phyloP scores from a whole-genome alignment of 768 basidiomycete species.

The Infundibulicybe gibba region DNA sequence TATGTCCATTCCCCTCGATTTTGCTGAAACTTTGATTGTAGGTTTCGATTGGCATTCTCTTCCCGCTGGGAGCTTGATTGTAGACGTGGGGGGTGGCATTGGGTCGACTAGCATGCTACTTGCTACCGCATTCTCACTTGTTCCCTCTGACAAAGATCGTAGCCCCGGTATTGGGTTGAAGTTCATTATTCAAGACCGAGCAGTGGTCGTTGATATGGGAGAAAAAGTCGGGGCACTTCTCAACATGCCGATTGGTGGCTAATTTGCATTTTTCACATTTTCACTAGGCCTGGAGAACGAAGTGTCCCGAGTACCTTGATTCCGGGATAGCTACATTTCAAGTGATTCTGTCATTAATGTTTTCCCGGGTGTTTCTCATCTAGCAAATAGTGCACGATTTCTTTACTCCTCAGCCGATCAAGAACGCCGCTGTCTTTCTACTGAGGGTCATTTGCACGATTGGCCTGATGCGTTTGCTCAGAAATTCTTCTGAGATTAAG shows the following conservation, averaged over 20 bases:
- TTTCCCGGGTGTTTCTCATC: neutral
- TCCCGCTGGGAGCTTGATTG: conserved; percentile 44
- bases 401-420: conserved; percentile 59
- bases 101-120: conserved; percentile 43
- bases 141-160: neutral
- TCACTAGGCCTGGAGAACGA: conserved; percentile 50
- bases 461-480: conserved; percentile 66
- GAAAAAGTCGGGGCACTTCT: conserved; percentile 37
- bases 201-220: conserved; percentile 51
- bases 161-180: conserved; percentile 21
- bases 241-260: neutral
- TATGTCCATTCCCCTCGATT: neutral
- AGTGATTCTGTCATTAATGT: conserved; percentile 14
- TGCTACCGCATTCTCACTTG: conserved; percentile 27
- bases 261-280: neutral
- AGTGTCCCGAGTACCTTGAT: conserved; percentile 56
- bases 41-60: conserved; percentile 59
- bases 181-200: conserved; percentile 62
- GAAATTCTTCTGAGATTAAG: conserved; percentile 39
- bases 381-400: conserved; percentile 63
- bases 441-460: conserved; percentile 73
- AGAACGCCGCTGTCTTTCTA: conserved; percentile 59
- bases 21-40: neutral
- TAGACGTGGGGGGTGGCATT: conserved; percentile 72
- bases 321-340: conserved; percentile 51